Percentiles rank a stretch among this genome's conserved stretches.
Evolutionary conservation across 139 green algal genomes (phyloP).

Genomic region (Volvox reticuliferus): DNA sequence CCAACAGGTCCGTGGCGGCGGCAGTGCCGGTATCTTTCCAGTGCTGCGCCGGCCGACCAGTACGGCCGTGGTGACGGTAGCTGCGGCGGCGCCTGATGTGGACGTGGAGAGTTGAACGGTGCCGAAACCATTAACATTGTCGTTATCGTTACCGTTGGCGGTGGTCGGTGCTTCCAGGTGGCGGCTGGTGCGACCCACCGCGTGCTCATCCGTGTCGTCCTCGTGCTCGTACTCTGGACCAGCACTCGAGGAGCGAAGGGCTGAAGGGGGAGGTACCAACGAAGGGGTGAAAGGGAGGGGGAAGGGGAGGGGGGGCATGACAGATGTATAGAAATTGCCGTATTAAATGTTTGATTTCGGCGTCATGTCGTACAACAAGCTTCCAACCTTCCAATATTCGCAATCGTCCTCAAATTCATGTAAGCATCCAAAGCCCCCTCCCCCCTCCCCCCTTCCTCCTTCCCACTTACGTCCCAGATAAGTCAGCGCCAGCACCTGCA

Average conservation of each 20-base stretch:
- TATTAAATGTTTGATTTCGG: too few relatives aligned
- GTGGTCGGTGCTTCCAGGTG: background rate
- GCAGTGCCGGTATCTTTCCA: background rate
- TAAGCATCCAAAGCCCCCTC: background rate
- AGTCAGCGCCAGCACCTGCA: conserved; percentile 26
- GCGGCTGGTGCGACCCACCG: background rate
- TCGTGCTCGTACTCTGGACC: background rate
- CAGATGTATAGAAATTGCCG: too few relatives aligned
- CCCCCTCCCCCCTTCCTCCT: background rate
- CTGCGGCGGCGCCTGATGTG: too few relatives aligned
- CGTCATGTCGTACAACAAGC: too few relatives aligned
- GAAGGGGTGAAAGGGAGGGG: background rate
- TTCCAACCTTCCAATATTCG: too few relatives aligned
- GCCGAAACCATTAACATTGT: too few relatives aligned
- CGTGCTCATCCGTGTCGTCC: background rate
- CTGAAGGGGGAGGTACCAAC: background rate
- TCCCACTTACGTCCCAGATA: conserved; percentile 32
- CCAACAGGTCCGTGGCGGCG: background rate
- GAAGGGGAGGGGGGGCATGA: background rate
- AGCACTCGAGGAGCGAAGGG: background rate
- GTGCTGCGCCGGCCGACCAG: background rate
- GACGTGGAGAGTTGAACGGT: too few relatives aligned
- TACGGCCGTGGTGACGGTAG: background rate
- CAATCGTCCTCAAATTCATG: too few relatives aligned
- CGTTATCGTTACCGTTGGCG: background rate